phyloP scores from a whole-genome alignment of 2,329 filamentous ascomycete species.

The Aspergillus versicolor region DNA sequence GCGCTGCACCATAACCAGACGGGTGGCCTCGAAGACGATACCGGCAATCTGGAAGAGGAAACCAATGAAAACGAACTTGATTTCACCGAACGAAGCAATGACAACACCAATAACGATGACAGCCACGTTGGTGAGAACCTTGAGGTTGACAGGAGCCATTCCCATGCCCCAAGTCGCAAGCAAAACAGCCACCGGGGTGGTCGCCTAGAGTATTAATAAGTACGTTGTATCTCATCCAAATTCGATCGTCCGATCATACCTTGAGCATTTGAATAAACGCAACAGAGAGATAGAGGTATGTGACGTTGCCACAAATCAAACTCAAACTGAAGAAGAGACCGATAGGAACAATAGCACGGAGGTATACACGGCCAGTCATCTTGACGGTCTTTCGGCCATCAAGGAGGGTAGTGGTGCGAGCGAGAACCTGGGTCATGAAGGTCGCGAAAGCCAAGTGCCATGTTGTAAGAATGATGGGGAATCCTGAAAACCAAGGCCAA shows the following conservation, averaged over 20 bases:
- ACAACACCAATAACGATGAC: conserved; percentile 93
- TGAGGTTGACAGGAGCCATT: conserved; percentile 78
- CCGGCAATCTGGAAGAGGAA: conserved; percentile 71
- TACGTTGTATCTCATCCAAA: neutral
- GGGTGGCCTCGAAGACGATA: conserved; percentile 76
- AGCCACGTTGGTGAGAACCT: conserved; percentile 87
- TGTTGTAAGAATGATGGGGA: conserved; percentile 74
- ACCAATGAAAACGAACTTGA: conserved; percentile 72
- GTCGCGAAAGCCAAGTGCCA: conserved; percentile 95
- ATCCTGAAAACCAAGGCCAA: conserved; percentile 33
- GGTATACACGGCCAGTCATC: conserved; percentile 92
- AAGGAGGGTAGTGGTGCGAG: conserved; percentile 82
- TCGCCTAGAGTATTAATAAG: conserved; percentile 61
- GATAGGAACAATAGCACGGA: conserved; percentile 90
- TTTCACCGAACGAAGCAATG: conserved; percentile 92
- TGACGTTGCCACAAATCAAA: conserved; percentile 93
- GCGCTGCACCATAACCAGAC: conserved; percentile 81
- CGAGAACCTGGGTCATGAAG: conserved; percentile 88
- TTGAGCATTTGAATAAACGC: conserved; percentile 99
- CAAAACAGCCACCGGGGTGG: conserved; percentile 89
- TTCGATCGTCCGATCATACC: conserved; percentile 51
- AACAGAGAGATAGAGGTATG: conserved; percentile 90
- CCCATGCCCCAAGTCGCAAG: conserved; percentile 86
- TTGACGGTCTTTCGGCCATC: conserved; percentile 95
- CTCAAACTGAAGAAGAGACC: conserved; percentile 93